Evolutionary conservation across 208 protist species (phyloP).

Genomic region (Trypanosoma conorhini): DNA sequence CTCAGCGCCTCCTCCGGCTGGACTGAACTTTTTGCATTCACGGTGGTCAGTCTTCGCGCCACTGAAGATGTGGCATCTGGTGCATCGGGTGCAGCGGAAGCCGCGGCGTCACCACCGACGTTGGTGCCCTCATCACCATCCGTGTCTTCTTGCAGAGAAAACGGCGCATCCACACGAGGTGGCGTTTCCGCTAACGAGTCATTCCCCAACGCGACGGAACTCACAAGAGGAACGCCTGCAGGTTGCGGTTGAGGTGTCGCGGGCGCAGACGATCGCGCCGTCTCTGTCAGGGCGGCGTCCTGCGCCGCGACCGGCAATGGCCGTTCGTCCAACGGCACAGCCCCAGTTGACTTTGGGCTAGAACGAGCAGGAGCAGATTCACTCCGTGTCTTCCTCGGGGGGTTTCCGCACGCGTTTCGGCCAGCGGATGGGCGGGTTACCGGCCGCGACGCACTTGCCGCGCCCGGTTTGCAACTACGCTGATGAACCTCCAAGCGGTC

Average conservation of each 20-base stretch:
- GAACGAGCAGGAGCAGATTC: neutral
- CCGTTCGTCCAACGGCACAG: neutral
- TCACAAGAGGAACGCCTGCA: neutral
- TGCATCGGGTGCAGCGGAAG: neutral
- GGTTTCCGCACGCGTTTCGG: neutral
- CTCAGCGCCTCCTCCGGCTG: neutral
- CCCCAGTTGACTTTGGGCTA: neutral
- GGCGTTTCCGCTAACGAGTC: slow-evolving; percentile 4
- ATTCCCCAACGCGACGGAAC: neutral
- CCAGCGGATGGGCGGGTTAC: slow-evolving; percentile 6
- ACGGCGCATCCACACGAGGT: neutral
- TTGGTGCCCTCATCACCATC: neutral
- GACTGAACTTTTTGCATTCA: neutral
- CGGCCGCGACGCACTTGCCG: slow-evolving; percentile 41
- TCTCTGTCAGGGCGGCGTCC: neutral
- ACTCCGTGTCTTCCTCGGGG: neutral
- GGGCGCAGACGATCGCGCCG: neutral
- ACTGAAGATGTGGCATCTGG: neutral
- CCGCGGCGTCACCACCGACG: neutral
- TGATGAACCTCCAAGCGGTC: slow-evolving; percentile 89
- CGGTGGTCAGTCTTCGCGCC: neutral
- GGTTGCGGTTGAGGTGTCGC: neutral
- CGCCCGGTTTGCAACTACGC: slow-evolving; percentile 80
- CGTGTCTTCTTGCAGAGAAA: neutral
- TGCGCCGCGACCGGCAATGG: neutral